Conservation (phyloP, 257 asterid genomes). For the Asclepias syriaca region DNA sequence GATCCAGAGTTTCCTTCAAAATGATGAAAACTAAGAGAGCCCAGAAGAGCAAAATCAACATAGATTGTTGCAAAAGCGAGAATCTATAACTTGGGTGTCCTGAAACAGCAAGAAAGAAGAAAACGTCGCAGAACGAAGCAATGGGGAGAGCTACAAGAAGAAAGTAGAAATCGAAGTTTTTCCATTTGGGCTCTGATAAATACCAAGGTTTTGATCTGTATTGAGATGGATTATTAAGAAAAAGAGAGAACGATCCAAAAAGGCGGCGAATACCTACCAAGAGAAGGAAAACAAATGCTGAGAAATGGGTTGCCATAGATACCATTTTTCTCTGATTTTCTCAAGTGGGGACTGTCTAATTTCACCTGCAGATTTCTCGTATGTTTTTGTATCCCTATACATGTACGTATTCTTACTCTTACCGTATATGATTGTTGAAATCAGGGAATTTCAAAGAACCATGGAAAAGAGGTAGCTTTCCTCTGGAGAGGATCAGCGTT, state of each 20-base stretch:
- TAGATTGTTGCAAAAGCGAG: conserved; percentile 65
- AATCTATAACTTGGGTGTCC: conserved; percentile 52
- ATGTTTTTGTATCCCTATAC: background rate
- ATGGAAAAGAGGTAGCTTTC: background rate
- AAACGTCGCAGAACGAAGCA: conserved; percentile 49
- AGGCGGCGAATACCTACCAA: conserved; percentile 70
- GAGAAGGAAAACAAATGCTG: conserved; percentile 61
- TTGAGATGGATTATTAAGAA: conserved; percentile 60
- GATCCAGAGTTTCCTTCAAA: conserved; percentile 51
- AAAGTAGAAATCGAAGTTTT: conserved; percentile 57
- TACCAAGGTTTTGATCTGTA: conserved; percentile 67
- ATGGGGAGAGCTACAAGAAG: conserved; percentile 58
- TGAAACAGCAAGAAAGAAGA: conserved; percentile 51
- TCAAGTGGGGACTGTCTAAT: background rate
- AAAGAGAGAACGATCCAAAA: conserved; percentile 47
- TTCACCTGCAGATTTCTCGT: background rate
- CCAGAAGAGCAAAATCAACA: conserved; percentile 61
- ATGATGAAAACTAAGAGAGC: conserved; percentile 43
- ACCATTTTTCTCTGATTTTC: conserved; percentile 33
- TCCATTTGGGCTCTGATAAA: conserved; percentile 71
- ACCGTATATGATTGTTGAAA: background rate
- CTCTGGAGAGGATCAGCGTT: background rate
- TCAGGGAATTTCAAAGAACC: background rate
- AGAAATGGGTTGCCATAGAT: conserved; percentile 64
- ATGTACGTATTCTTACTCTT: background rate